Conservation (phyloP, 768 basidiomycete species). For the Boletus reticuloceps region DNA sequence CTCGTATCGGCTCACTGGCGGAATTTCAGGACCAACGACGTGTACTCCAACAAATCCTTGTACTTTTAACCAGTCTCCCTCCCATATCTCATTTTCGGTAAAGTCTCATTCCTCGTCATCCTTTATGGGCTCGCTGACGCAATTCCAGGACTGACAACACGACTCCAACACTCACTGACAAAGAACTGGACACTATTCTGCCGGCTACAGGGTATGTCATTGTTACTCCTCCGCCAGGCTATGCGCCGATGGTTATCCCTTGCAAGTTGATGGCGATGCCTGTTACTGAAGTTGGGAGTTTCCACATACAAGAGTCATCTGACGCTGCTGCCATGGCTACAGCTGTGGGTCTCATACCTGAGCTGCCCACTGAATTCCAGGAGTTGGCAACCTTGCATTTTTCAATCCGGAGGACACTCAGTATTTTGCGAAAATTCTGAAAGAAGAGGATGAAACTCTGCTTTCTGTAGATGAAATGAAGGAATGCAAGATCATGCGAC, state of each 20-base stretch:
- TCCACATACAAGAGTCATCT: conserved; percentile 95
- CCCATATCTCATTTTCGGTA: too few relatives aligned
- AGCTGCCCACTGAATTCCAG: conserved; percentile 97
- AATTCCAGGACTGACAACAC: too few relatives aligned
- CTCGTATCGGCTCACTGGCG: too few relatives aligned
- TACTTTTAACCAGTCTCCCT: too few relatives aligned
- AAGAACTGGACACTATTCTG: conserved; percentile 87
- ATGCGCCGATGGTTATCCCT: too few relatives aligned
- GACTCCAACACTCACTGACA: conserved; percentile 62
- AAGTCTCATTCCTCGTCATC: too few relatives aligned
- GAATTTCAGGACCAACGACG: too few relatives aligned
- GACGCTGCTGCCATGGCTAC: conserved; percentile 86
- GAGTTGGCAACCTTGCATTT: conserved; percentile 95
- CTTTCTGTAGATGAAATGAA: conserved; percentile 97
- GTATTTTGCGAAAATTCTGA: conserved; percentile 95
- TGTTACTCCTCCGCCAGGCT: too few relatives aligned
- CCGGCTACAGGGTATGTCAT: too few relatives aligned
- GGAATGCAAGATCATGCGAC: conserved; percentile 98
- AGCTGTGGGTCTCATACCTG: conserved; percentile 88
- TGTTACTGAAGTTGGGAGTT: conserved; percentile 67
- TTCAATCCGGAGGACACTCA: conserved; percentile 98
- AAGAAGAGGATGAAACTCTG: conserved; percentile 93
- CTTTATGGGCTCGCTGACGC: too few relatives aligned
- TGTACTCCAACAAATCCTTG: too few relatives aligned
- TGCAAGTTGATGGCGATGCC: conserved; percentile 58